These are phyloP conservation scores for Syzygium syzygioides DNA, from an alignment of 441 rosid genomes.

Conservation along the genomic window DNA sequence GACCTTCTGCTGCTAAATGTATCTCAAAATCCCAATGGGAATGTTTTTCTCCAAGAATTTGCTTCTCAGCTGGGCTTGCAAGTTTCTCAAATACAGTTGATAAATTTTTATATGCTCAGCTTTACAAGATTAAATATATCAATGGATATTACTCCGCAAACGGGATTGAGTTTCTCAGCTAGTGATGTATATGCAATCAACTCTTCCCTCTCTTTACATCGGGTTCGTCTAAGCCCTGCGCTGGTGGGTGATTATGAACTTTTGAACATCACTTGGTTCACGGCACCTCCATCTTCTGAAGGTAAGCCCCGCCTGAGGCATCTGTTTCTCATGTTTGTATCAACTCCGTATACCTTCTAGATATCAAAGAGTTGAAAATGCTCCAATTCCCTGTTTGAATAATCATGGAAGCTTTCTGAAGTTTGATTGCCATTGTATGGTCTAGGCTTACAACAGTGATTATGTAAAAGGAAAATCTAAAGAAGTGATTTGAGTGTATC, in stretches of 20 bases:
- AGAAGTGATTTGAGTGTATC: neutral
- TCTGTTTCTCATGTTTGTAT: neutral
- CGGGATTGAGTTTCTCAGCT: conserved; percentile 75
- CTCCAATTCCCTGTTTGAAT: neutral
- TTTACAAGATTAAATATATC: conserved; percentile 80
- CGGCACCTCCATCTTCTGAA: conserved; percentile 64
- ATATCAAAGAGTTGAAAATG: neutral
- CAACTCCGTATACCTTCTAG: neutral
- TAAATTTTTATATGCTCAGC: conserved; percentile 65
- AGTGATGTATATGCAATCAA: conserved; percentile 66
- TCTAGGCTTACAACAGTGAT: neutral
- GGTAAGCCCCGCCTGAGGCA: conserved; percentile 32
- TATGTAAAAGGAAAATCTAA: neutral
- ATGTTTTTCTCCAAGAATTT: conserved; percentile 50
- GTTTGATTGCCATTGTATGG: neutral
- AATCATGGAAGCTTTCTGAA: neutral
- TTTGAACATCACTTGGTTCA: conserved; percentile 83
- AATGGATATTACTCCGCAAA: conserved; percentile 84
- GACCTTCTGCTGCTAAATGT: conserved; percentile 87
- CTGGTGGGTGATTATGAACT: conserved; percentile 82
- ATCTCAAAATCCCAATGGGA: conserved; percentile 69
- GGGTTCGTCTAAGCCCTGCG: conserved; percentile 51
- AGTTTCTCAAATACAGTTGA: conserved; percentile 73
- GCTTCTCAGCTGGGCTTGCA: conserved; percentile 75
- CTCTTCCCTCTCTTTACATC: conserved; percentile 63